Evolutionary conservation across 148 eudicot genomes (phyloP), one percentile per base, ranked within the genome.

Genomic region (Diospyros kaki): DNA sequence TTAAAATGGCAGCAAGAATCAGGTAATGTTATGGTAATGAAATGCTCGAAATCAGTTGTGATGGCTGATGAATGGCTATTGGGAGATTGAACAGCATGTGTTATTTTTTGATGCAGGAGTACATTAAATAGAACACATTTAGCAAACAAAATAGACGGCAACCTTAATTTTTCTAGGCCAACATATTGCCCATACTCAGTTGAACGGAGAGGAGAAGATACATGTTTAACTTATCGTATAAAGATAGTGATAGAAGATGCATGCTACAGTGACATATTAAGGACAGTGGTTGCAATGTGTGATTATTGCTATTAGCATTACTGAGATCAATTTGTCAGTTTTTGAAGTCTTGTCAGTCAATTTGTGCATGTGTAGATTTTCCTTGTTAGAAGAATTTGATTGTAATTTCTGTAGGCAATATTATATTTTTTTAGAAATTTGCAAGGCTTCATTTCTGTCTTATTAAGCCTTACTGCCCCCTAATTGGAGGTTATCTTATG

Each of bases 401-500:
- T 72, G 55, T 46, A 17, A 8, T 14, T 46, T 6, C 13, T 4
- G 52, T 28, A 28, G 28, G 28, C 28, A 28, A 28, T 28, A 28
- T 28, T 28, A 28, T 28, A 28, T 28, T 28, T 11, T 64, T 12
- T 41, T 12, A 64, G 17, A 14, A 46, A 45, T 48, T 46, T 9
- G 2, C 13, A 13, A 39, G 46, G 45, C 60, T 8, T 39, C 58
- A 50, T 28, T 44, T 6, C 13, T 9, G 18, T 45, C 6, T 12
- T 17, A 53, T 9, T 12, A 14, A 73, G 58, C 56, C 41, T 59
- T 11, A 69, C 4, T 71, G 74, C 64, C 65, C 43, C 65, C 42
- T 45, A n/a, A 10, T 44, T 44, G 40, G 43, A 72, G 64, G 64
- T 58, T 17, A 65, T 72, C 64, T 14, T 55, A 38, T 10, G 10